Conservation (phyloP, 176 grass and related monocot genomes). For the Otatea glauca region DNA sequence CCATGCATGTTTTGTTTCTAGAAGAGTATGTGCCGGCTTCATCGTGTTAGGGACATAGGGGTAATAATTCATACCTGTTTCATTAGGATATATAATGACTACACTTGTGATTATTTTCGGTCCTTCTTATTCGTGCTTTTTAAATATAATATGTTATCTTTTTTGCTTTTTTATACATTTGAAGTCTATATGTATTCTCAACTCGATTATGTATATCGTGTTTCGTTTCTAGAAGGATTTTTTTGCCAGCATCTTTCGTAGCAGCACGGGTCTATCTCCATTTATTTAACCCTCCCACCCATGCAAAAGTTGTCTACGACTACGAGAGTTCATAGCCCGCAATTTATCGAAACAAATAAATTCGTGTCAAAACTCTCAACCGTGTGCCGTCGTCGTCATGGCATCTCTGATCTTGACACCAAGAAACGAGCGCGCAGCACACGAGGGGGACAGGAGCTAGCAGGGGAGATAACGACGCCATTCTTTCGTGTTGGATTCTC, state of each 20-base stretch:
- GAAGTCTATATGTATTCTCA: not conserved
- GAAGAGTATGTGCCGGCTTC: not conserved
- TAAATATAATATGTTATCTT: too few relatives aligned
- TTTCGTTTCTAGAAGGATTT: slow-evolving; percentile 21
- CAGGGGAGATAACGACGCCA: not conserved
- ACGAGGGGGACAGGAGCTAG: not conserved
- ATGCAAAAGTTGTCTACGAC: slow-evolving; percentile 24
- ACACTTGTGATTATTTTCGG: too few relatives aligned
- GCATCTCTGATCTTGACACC: not conserved
- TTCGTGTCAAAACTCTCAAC: not conserved
- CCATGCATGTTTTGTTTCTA: not conserved
- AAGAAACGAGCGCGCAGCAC: not conserved
- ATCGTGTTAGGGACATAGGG: not conserved
- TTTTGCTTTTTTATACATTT: not conserved
- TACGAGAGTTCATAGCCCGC: not conserved
- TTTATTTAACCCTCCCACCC: not conserved
- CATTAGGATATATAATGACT: too few relatives aligned
- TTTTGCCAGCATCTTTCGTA: slow-evolving; percentile 18
- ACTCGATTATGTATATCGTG: not conserved
- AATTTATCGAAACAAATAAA: not conserved
- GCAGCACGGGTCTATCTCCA: slow-evolving; percentile 4
- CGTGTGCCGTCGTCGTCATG: slow-evolving; percentile 7
- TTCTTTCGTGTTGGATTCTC: too few relatives aligned
- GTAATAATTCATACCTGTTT: not conserved
- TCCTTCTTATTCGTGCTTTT: too few relatives aligned